These are phyloP conservation scores for Aurinia saxatilis DNA, from an alignment of 345 rosid genomes.

Conservation along the genomic window DNA sequence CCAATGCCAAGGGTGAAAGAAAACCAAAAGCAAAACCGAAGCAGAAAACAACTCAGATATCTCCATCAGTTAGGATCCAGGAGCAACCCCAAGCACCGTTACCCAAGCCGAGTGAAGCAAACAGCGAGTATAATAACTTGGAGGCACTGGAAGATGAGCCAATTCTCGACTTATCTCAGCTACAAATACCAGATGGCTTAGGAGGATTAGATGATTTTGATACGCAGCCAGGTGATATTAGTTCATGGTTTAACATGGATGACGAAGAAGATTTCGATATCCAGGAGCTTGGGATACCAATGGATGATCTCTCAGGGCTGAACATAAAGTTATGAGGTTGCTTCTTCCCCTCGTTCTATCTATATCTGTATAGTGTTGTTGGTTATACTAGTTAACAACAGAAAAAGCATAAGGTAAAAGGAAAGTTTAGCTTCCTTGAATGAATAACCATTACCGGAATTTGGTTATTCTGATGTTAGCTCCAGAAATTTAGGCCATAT, in stretches of 20 bases:
- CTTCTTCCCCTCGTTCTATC: slow-evolving; percentile 24
- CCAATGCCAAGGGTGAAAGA: slow-evolving; percentile 76
- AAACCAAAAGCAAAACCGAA: slow-evolving; percentile 78
- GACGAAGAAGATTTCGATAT: slow-evolving; percentile 86
- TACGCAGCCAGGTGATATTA: slow-evolving; percentile 63
- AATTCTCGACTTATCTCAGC: slow-evolving; percentile 23
- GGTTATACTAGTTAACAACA: slow-evolving; percentile 66
- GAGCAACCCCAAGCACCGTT: slow-evolving; percentile 54
- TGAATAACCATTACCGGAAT: slow-evolving; percentile 11
- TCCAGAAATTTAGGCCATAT: slow-evolving; percentile 14
- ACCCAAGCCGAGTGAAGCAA: slow-evolving; percentile 36
- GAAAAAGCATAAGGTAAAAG: slow-evolving; percentile 27
- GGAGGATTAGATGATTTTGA: slow-evolving; percentile 40
- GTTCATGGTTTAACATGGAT: slow-evolving; percentile 89
- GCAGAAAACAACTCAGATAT: slow-evolving; percentile 73
- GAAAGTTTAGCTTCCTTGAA: slow-evolving; percentile 22
- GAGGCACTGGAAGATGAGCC: slow-evolving; percentile 48
- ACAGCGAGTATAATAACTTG: slow-evolving; percentile 47
- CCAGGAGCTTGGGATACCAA: slow-evolving; percentile 91
- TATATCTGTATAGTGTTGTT: slow-evolving; percentile 63
- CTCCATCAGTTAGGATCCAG: slow-evolving; percentile 52
- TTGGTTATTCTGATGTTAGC: slow-evolving; percentile 8
- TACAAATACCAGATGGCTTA: slow-evolving; percentile 60
- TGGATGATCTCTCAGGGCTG: slow-evolving; percentile 95
- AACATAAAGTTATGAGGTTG: slow-evolving; percentile 84